phyloP scores from a whole-genome alignment of 345 rosid genomes.

The Ailanthus altissimus region DNA sequence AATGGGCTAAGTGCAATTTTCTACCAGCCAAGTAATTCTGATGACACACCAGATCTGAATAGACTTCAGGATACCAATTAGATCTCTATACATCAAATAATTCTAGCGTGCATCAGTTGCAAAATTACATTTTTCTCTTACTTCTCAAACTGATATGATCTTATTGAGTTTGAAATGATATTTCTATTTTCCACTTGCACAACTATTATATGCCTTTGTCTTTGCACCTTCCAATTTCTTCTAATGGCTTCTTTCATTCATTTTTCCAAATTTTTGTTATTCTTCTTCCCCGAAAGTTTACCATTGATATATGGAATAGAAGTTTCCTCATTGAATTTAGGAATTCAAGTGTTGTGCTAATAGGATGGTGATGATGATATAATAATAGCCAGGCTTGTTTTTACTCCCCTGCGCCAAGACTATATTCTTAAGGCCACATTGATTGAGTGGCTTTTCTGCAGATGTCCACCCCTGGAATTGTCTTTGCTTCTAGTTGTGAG shows the following conservation, averaged over 20 bases:
- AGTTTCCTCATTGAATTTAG: neutral
- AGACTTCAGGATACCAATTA: neutral
- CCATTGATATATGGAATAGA: neutral
- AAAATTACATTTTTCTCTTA: neutral
- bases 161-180: too few species aligned
- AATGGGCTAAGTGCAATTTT: neutral
- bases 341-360: too few species aligned
- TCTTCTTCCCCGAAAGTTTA: neutral
- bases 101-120: neutral
- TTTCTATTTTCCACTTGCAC: neutral
- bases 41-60: neutral
- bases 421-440: neutral
- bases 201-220: neutral
- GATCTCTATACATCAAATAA: neutral
- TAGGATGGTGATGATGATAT: too few species aligned
- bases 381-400: neutral
- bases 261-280: neutral
- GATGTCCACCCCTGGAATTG: neutral
- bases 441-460: neutral
- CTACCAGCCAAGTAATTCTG: neutral
- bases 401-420: neutral
- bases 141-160: neutral
- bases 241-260: neutral
- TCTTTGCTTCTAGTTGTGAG: neutral
- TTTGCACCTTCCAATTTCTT: neutral